phyloP scores from a whole-genome alignment of 2,329 filamentous ascomycete species.

The Sarocladiaceae sp. region DNA sequence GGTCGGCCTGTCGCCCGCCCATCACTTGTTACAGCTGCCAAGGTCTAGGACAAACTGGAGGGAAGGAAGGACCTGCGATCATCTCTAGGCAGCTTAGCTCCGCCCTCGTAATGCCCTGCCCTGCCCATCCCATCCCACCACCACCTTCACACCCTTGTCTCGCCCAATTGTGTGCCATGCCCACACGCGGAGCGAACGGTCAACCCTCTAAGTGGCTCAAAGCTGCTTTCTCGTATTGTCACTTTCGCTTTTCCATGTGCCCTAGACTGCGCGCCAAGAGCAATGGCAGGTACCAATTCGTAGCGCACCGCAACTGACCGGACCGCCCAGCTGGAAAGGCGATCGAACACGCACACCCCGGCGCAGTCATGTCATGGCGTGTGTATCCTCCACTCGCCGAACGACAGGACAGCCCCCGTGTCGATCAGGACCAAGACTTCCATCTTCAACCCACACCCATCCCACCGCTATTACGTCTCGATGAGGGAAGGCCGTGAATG shows the following conservation, averaged over 20 bases:
- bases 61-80: too few relatives aligned
- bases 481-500: background rate
- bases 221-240: background rate
- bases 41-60: too few relatives aligned
- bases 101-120: background rate
- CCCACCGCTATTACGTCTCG: background rate
- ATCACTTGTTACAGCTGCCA: too few relatives aligned
- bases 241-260: too few relatives aligned
- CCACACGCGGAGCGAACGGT: background rate
- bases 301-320: too few relatives aligned
- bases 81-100: too few relatives aligned
- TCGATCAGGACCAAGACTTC: slow-evolving; percentile 4
- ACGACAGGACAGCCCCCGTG: background rate
- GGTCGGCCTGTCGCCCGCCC: too few relatives aligned
- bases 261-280: background rate
- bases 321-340: too few relatives aligned
- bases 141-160: background rate
- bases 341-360: too few relatives aligned
- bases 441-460: background rate
- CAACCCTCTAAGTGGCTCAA: background rate
- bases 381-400: too few relatives aligned
- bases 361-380: too few relatives aligned
- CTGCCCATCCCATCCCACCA: background rate
- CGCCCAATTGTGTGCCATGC: background rate
- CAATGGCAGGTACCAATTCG: background rate